Base-by-base conservation (phyloP, 2,329 filamentous ascomycete species). In the Nemania serpens region DNA sequence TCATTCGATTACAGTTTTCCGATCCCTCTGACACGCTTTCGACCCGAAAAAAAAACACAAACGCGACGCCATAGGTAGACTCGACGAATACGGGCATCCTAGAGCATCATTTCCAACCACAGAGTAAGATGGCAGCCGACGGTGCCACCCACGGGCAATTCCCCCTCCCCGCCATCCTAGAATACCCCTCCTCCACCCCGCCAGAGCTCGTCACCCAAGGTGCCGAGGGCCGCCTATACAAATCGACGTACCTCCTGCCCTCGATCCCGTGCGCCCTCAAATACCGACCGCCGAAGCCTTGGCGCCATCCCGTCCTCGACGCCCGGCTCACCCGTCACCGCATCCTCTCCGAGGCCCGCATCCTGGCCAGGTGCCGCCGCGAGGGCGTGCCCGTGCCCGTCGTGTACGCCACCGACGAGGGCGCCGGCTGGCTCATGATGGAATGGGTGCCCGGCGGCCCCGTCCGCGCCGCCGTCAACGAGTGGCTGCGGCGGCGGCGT, bases 161-260 rank as follows among this genome's bases (percentile, higher is more conserved):
- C 69, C 77, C 81, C 67, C 87, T 91, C 64, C 89, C 89, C 39
- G 76, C 81, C 36, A 83, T 89, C 68, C 89, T 93, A 76, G 81
- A 82, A 60, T 79, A 86, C 78, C 84, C 84, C 74, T 79, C 84
- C 63, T 80, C 85, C 41, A 75, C 81, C 68, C 76, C 84, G 50
- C 87, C 91, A 65, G 76, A 74, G 50, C 90, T 97, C 71, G 86
- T 98, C 69, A 89, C 91, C 59, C 95, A 98, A 82, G 95, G 95
- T 78, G 95, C 95, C 74, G 95, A 99, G 85, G 93, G 91, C 62
- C 91, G 94, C 66, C 86, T 99, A 73, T 98, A 96, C 85, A 89
- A 88, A 75, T 94, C 91, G 17, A 88, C 86, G 57, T 96, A 91
- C 78, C 88, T 97, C 56, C 75, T 83, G 1, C 84, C 90, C 41